A percentile compares a stretch with the other conserved stretches of the same genome.
Evolutionary conservation across 495 filamentous ascomycete genomes (phyloP).

Genomic region (Aspergillus egyptiacus): DNA sequence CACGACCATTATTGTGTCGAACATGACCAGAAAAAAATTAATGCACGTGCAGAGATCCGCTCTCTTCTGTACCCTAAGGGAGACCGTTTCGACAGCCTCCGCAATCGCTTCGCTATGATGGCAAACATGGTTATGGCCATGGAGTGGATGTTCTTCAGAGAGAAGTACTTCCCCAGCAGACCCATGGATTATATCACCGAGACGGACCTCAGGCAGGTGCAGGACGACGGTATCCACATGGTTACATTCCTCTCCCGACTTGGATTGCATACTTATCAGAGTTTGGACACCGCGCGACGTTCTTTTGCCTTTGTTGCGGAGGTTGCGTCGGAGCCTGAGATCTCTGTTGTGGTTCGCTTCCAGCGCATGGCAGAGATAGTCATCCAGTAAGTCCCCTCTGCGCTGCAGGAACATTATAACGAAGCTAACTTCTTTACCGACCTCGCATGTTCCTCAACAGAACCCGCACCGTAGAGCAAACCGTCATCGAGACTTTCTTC

Average conservation of each 20-base stretch:
- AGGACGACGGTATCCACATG: conserved; percentile 9
- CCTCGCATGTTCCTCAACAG: conserved; percentile 20
- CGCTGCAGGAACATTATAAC: neutral
- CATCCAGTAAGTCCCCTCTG: conserved; percentile 17
- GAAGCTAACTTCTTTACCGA: neutral
- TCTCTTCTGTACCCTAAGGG: neutral
- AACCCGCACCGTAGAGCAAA: conserved; percentile 19
- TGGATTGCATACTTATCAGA: conserved; percentile 14
- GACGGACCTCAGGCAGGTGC: conserved; percentile 5
- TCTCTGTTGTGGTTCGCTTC: conserved; percentile 12
- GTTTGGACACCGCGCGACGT: neutral
- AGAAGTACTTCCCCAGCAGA: neutral
- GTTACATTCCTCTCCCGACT: conserved; percentile 15
- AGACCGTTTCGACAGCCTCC: neutral
- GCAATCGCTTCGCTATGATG: neutral
- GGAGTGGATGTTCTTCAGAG: conserved; percentile 19
- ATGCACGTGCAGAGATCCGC: too few relatives aligned
- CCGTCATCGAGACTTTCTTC: conserved; percentile 20
- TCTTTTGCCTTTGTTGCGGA: conserved; percentile 10
- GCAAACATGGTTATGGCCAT: neutral
- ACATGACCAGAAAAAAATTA: neutral
- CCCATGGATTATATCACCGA: conserved; percentile 12
- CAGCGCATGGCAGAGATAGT: conserved; percentile 16
- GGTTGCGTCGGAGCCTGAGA: neutral
- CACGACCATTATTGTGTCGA: neutral